Base-by-base conservation (phyloP, 345 rosid species). In the Durio zibethinus region DNA sequence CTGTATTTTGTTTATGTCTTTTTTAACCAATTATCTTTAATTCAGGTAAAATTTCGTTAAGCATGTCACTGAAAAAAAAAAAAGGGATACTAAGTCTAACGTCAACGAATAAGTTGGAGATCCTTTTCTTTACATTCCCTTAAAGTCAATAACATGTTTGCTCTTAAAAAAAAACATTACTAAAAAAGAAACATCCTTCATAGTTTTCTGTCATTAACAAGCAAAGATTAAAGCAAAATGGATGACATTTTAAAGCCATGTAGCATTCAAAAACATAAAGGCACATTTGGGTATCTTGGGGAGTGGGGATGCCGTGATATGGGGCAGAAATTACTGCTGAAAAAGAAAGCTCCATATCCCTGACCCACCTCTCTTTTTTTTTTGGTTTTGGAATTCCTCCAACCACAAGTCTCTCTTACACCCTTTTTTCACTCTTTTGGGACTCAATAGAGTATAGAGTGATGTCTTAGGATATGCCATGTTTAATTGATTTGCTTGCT, bases 161-260 rank as follows among this genome's bases (percentile, higher is more conserved):
- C 50, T 72, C 78, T 81, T 52, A 73, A 80, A 74, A 76, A 36
- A 72, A 40, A 20, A 38, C 10, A 2, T 47, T 78, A 21, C 86
- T 42, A 74, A 45, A 71, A 60, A 66, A 77, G 84, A 52, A 82
- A 80, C 48, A 53, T 71, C 79, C 78, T 79, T 78, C 73, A 21
- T 78, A 38, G 80, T 45, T 31, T 81, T 71, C 72, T 79, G 77
- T 76, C 62, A 65, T 80, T 63, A 74, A 79, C 70, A 42, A 72
- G 69, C 61, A 67, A 48, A 33, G 67, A 36, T 33, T 36, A 20
- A 59, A 75, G 18, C n/a, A 75, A 70, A 77, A 35, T 57, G 73
- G 79, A 16, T 40, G 23, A 31, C 69, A 25, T 60, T 76, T 56
- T 23, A 54, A 60, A 48, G 67, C 71, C 23, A 43, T 35, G n/a